Evolutionary conservation across 495 filamentous ascomycete genomes (phyloP).

Genomic region (Penicillium parvum): DNA sequence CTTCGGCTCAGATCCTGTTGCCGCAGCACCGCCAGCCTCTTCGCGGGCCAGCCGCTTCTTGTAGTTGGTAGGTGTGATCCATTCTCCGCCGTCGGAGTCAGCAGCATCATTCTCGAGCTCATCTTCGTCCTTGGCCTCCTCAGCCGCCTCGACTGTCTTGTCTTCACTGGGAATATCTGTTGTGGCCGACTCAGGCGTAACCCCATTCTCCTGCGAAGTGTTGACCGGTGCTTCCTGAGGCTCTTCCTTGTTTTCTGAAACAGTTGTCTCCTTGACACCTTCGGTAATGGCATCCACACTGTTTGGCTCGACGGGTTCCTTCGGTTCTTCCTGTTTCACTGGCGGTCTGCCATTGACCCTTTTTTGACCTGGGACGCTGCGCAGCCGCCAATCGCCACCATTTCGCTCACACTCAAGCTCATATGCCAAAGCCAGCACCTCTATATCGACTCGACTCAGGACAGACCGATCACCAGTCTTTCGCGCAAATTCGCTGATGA

Average conservation of each 20-base stretch:
- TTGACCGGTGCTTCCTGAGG: constrained; percentile 14
- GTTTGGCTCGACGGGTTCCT: constrained; percentile 26
- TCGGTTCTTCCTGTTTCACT: constrained; percentile 29
- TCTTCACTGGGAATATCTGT: constrained; percentile 4
- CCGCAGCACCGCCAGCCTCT: constrained; percentile 39
- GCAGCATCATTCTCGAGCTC: constrained; percentile 47
- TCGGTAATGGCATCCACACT: constrained; percentile 32
- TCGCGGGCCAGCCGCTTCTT: constrained; percentile 74
- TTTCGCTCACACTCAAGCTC: constrained; percentile 85
- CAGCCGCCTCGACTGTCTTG: constrained; percentile 16
- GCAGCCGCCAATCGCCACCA: constrained; percentile 75
- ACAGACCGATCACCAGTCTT: constrained; percentile 87
- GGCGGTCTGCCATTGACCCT: constrained; percentile 66
- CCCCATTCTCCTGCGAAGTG: constrained; percentile 3
- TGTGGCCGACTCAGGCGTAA: constrained; percentile 1
- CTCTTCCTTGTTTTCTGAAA: constrained; percentile 16
- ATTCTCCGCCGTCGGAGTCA: constrained; percentile 67
- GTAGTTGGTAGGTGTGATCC: constrained; percentile 94
- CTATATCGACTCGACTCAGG: constrained; percentile 80
- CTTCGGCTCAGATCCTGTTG: constrained; percentile 49
- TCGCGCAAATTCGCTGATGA: constrained; percentile 79
- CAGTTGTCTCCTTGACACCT: constrained; percentile 21
- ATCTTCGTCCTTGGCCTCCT: constrained; percentile 27
- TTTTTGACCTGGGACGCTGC: constrained; percentile 74
- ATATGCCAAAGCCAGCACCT: constrained; percentile 84